Evolutionary conservation across 805 yeast species (phyloP), one percentile per base, ranked within the genome.

Genomic region (Kluyveromyces dobzhanskii): DNA sequence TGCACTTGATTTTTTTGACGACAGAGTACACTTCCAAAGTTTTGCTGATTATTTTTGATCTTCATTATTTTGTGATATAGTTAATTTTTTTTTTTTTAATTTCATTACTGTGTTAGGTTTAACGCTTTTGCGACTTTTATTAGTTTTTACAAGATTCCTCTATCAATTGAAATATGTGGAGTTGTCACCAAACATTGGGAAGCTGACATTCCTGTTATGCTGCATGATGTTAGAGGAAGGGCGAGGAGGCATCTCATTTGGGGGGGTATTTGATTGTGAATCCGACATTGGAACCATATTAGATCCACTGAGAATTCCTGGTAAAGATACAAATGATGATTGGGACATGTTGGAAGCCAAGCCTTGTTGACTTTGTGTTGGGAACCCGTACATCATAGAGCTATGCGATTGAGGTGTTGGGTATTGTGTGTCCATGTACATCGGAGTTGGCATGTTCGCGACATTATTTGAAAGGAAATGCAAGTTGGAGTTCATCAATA

Each of bases 261-360:
- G 37, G 3, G 29, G 37, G 17, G 30, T 24, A 14, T 24, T 34
- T 13, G 37, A 14, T 26, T 34, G 37, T 11, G 37, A 34, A 25
- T 24, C 21, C 19, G 29, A 24, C 14, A 26, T 24, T 34, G 37
- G 14, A 16, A 34, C 14, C n/a, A 26, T 17, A 16, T 25, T 34
- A 26, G 16, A n/a, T 10, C 29, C 29, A 17, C 24, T 24, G 11
- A 34, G 19, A 26, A n/a, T 34, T 34, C 21, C 30, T 9, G 37
- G 37, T 26, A 34, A 26, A 4, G 37, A 34, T n/a, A 34, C 37
- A 34, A 34, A 34, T n/a, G 37, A 34, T 8, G 37, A 25, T 24
- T 34, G 37, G 4, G 37, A 34, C 17, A 24, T 17, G 19, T 16
- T 34, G 18, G 37, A 14, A 24, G 28, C 10, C 21, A 34, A 17